Conservation (phyloP, 108 stramenopile species). For the Asterionellopsis glacialis region DNA sequence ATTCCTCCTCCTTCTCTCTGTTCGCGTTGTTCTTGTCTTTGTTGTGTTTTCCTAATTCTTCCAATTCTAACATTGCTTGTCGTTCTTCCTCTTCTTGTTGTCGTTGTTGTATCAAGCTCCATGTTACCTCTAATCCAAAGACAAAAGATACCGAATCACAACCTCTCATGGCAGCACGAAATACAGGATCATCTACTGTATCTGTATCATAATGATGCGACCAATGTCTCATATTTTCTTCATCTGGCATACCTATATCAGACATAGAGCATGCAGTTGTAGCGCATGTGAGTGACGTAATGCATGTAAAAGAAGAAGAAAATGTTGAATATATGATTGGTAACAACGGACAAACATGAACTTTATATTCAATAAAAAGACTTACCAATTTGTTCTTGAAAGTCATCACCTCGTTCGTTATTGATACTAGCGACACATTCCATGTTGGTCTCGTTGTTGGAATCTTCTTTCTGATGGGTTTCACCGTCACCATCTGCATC, state of each 20-base stretch:
- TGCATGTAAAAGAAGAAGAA: too few species aligned
- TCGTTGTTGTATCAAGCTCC: conserved; percentile 85
- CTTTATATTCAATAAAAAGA: too few species aligned
- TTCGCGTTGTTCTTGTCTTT: conserved; percentile 13
- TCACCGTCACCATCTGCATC: too few species aligned
- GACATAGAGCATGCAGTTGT: neutral
- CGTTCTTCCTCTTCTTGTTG: conserved; percentile 86
- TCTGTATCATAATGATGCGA: conserved; percentile 88
- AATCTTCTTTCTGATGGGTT: neutral
- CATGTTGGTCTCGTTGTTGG: neutral
- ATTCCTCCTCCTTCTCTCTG: conserved; percentile 17
- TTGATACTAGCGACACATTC: conserved; percentile 20
- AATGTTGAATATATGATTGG: too few species aligned
- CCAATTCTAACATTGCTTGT: conserved; percentile 56
- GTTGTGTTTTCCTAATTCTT: conserved; percentile 13
- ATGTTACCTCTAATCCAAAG: conserved; percentile 93
- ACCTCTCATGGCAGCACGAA: conserved; percentile 87
- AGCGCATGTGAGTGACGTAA: neutral
- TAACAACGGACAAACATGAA: too few species aligned
- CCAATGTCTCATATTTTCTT: conserved; percentile 93
- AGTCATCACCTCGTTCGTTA: conserved; percentile 84
- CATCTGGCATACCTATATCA: conserved; percentile 84
- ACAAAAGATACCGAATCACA: conserved; percentile 88
- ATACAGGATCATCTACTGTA: conserved; percentile 91
- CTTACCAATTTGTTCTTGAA: conserved; percentile 64